Base-by-base conservation (phyloP, 2,329 filamentous ascomycete species). In the Fusarium anguioides region DNA sequence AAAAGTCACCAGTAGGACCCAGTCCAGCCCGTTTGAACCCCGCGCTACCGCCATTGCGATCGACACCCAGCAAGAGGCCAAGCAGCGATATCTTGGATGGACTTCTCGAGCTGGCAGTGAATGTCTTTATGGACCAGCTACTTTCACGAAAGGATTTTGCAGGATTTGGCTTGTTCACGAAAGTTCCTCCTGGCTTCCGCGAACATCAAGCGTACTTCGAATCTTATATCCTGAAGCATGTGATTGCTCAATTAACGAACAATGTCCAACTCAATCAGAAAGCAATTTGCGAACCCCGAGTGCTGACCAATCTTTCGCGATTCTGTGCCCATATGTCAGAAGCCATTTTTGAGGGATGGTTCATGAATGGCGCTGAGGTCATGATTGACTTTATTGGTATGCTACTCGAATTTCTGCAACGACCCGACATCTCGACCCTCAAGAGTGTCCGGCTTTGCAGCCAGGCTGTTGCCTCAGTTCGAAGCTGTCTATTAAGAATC, bases 191-290 rank as follows among this genome's bases (percentile, higher is more conserved):
- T 1, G 94, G 95, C 0, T 97, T 97, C 73, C 88, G 95, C 69
- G 96, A 98, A 75, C 94, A 98, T 70, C 94, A 97, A 73, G 93
- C 94, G 1, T 97, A 94, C 75, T 97, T 99, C 69, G 93, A 97
- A 75, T 97, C 96, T 0, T 97, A 94, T 74, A 82, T 98, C 5
- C 81, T 98, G 20, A 87, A 89, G 26, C 91, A 90, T 66, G 89
- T 92, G 0, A 86, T 97, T 42, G 85, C 88, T 5, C 87, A 91
- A 27, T 80, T 97, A 17, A 87, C 87, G 31, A 91, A 86, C 57
- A 84, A 87, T 21, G 84, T 98, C 10, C 88, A 92, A 61, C 79
- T 90, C 3, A 87, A 94, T 66, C 88, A 92, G 72, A 88, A 89
- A 54, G 80, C 90, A 0, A 83, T 98, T 3, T 87, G 88, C 55